phyloP scores from a whole-genome alignment of 2,329 filamentous ascomycete genomes.

The Aspergillus texensis region DNA sequence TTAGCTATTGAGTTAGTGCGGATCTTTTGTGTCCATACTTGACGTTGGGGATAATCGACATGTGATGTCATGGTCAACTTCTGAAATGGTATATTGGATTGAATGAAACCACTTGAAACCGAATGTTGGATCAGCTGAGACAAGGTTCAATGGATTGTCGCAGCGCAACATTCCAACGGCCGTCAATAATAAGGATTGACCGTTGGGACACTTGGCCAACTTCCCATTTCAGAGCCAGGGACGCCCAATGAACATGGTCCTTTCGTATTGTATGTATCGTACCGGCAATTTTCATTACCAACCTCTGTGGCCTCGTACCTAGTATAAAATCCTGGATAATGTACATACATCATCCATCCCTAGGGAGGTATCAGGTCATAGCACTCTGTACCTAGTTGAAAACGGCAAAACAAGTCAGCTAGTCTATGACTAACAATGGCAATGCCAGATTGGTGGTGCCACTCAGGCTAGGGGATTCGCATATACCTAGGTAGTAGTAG shows the following conservation, averaged over 20 bases:
- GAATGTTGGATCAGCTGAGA: neutral
- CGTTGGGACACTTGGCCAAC: constrained; percentile 19
- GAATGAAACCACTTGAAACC: neutral
- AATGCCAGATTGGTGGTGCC: neutral
- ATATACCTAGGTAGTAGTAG: neutral
- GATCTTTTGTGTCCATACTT: constrained; percentile 9
- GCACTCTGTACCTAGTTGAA: constrained; percentile 6
- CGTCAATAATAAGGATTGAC: constrained; percentile 10
- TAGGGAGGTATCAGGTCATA: neutral
- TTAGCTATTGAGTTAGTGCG: constrained; percentile 13
- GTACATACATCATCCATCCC: neutral
- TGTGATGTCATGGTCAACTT: constrained; percentile 12
- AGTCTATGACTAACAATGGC: neutral
- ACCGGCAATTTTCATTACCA: constrained; percentile 6
- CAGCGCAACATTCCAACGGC: constrained; percentile 5
- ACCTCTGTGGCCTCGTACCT: neutral
- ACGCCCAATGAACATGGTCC: neutral
- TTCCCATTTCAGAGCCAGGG: constrained; percentile 14
- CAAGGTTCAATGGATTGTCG: constrained; percentile 5
- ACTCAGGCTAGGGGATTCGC: neutral
- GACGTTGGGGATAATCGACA: constrained; percentile 12
- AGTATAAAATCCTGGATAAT: neutral
- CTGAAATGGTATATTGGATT: neutral
- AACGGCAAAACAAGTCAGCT: neutral
- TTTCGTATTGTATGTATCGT: constrained; percentile 10